Evolutionary conservation across 306 rosid genomes (phyloP).

Genomic region (Fragaria vesca): DNA sequence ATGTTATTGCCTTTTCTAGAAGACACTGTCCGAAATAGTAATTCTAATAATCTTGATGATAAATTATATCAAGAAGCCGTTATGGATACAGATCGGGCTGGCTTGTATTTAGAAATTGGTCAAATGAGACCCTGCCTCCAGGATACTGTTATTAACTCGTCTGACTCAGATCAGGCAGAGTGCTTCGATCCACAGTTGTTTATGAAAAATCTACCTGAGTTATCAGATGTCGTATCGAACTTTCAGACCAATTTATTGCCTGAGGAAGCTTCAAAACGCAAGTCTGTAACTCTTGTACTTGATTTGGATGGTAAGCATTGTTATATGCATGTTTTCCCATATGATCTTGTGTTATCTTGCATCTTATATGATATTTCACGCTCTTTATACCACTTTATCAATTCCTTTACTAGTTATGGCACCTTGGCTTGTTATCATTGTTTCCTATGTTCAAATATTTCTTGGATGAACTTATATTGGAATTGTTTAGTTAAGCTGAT

Average conservation of each 20-base stretch:
- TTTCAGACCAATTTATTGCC: slow-evolving; percentile 53
- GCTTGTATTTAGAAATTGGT: slow-evolving; percentile 68
- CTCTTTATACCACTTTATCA: neutral
- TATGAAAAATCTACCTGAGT: slow-evolving; percentile 80
- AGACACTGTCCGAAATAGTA: slow-evolving; percentile 53
- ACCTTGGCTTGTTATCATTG: neutral
- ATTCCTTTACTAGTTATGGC: neutral
- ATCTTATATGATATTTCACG: slow-evolving; percentile 5
- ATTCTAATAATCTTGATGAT: slow-evolving; percentile 36
- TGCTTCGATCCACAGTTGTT: slow-evolving; percentile 87
- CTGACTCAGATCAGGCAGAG: slow-evolving; percentile 64
- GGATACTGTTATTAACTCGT: slow-evolving; percentile 52
- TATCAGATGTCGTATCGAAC: slow-evolving; percentile 68
- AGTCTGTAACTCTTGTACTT: slow-evolving; percentile 76
- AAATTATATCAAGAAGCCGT: slow-evolving; percentile 51
- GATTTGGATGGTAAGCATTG: slow-evolving; percentile 88
- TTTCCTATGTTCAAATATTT: neutral
- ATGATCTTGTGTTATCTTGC: slow-evolving; percentile 2
- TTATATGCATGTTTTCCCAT: neutral
- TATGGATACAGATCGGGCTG: slow-evolving; percentile 46
- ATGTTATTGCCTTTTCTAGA: slow-evolving; percentile 79
- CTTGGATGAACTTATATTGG: neutral
- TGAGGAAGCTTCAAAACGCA: slow-evolving; percentile 54
- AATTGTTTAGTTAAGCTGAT: neutral
- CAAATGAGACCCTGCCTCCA: slow-evolving; percentile 67